Conservation (phyloP, 495 filamentous ascomycete genomes). For the Xylaria bambusicola region DNA sequence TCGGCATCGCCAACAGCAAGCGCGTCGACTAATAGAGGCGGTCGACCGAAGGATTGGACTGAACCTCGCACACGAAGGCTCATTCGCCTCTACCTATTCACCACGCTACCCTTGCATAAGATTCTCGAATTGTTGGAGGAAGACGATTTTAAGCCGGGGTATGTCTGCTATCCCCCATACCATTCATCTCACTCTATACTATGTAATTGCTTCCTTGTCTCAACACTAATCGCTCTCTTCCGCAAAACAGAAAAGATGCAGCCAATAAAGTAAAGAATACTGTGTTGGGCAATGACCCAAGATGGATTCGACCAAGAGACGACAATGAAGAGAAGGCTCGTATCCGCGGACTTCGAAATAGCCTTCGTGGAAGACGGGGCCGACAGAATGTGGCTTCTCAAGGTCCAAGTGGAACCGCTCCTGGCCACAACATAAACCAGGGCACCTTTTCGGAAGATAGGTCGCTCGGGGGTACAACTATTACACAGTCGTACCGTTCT, state of each 20-base stretch:
- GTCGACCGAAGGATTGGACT: conserved; percentile 49
- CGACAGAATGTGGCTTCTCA: conserved; percentile 6
- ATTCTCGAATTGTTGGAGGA: conserved; percentile 47
- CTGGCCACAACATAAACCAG: conserved; percentile 13
- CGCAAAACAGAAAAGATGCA: conserved; percentile 41
- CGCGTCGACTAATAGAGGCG: conserved; percentile 38
- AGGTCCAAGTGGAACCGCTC: background rate
- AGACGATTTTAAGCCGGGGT: conserved; percentile 46
- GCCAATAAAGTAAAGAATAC: conserved; percentile 51
- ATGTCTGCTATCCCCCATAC: conserved; percentile 14
- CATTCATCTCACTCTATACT: background rate
- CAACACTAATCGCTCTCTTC: conserved; percentile 17
- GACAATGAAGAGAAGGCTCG: conserved; percentile 45
- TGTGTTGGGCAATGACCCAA: conserved; percentile 49
- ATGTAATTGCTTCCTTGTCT: too few relatives aligned
- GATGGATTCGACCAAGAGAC: conserved; percentile 48
- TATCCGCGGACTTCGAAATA: conserved; percentile 34
- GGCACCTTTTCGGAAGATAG: conserved; percentile 1
- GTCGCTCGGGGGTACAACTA: conserved; percentile 17
- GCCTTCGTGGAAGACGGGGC: conserved; percentile 22
- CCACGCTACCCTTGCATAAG: conserved; percentile 43
- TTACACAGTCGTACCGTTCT: conserved; percentile 24
- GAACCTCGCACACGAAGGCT: conserved; percentile 44
- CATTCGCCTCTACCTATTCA: conserved; percentile 48
- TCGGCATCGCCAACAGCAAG: conserved; percentile 34